These are phyloP conservation scores for Russula sp. DNA, from an alignment of 768 basidiomycete species.

Conservation along the genomic window DNA sequence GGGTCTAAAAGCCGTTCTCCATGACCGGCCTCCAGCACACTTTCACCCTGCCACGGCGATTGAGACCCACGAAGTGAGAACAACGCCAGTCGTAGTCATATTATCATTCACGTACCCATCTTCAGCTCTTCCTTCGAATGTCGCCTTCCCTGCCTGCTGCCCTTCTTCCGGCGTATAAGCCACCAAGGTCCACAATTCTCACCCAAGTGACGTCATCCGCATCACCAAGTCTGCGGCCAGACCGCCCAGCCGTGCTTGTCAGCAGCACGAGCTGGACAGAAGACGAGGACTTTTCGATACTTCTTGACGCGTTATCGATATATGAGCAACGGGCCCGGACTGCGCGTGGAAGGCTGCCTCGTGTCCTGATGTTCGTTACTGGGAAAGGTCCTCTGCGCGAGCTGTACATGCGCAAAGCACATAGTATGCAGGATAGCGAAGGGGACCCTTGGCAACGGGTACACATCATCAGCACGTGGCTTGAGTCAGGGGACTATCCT, in stretches of 20 bases:
- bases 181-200: conserved; percentile 30
- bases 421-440: conserved; percentile 48
- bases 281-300: conserved; percentile 90
- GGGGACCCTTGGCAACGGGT: conserved; percentile 64
- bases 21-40: conserved; percentile 86
- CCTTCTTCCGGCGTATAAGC: conserved; percentile 40
- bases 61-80: conserved; percentile 70
- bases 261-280: conserved; percentile 97
- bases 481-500: conserved; percentile 90
- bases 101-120: conserved; percentile 29
- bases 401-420: conserved; percentile 69
- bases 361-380: conserved; percentile 79
- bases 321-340: conserved; percentile 62
- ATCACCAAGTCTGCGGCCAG: conserved; percentile 56
- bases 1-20: conserved; percentile 72
- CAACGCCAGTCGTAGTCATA: conserved; percentile 23
- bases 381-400: conserved; percentile 82
- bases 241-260: conserved; percentile 82
- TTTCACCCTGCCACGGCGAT: conserved; percentile 70
- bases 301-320: conserved; percentile 65
- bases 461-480: conserved; percentile 78
- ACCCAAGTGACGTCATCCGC: conserved; percentile 42
- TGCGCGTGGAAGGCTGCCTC: conserved; percentile 50
- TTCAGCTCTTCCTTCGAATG: conserved; percentile 53
- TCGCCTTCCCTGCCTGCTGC: conserved; percentile 53